These are phyloP conservation scores for Rhodotorula sp. DNA, from an alignment of 1,284 basidiomycete species.

Conservation along the genomic window DNA sequence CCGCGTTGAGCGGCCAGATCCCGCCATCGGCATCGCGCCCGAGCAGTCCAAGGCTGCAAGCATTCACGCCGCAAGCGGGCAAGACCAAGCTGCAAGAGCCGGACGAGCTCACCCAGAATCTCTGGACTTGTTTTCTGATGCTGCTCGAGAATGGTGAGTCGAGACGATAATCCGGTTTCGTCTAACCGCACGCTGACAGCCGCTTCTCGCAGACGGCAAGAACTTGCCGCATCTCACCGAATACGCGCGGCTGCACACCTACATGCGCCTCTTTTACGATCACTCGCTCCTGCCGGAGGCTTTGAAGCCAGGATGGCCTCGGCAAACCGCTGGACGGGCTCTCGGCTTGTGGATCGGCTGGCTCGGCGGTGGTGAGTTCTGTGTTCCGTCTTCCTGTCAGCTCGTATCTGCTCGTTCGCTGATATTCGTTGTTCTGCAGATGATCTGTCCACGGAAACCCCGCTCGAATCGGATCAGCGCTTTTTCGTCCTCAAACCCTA, in stretches of 20 bases:
- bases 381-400: not conserved
- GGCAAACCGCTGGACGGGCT: slow-evolving; percentile 46
- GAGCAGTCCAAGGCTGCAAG: slow-evolving; percentile 32
- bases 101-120: slow-evolving; percentile 45
- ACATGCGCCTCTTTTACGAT: slow-evolving; percentile 48
- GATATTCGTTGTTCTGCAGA: not conserved
- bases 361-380: slow-evolving; percentile 33
- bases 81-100: slow-evolving; percentile 27
- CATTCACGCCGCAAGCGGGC: slow-evolving; percentile 23
- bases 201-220: slow-evolving; percentile 46
- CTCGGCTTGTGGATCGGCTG: slow-evolving; percentile 41
- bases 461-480: slow-evolving; percentile 54
- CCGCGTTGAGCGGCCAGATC: slow-evolving; percentile 14
- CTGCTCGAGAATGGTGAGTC: slow-evolving; percentile 52
- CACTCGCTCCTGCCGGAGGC: slow-evolving; percentile 50
- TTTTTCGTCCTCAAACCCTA: slow-evolving; percentile 56
- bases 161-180: too few species aligned
- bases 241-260: slow-evolving; percentile 47
- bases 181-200: not conserved
- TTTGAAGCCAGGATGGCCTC: slow-evolving; percentile 50
- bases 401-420: not conserved
- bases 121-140: slow-evolving; percentile 53
- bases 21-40: slow-evolving; percentile 31
- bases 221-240: slow-evolving; percentile 49
- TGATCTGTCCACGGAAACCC: slow-evolving; percentile 46